A percentile compares a stretch with the other conserved stretches of the same genome.
These are phyloP conservation scores for Trichomonascaceae sp. DNA, from an alignment of 1,139 yeast genomes.

Conservation along the genomic window DNA sequence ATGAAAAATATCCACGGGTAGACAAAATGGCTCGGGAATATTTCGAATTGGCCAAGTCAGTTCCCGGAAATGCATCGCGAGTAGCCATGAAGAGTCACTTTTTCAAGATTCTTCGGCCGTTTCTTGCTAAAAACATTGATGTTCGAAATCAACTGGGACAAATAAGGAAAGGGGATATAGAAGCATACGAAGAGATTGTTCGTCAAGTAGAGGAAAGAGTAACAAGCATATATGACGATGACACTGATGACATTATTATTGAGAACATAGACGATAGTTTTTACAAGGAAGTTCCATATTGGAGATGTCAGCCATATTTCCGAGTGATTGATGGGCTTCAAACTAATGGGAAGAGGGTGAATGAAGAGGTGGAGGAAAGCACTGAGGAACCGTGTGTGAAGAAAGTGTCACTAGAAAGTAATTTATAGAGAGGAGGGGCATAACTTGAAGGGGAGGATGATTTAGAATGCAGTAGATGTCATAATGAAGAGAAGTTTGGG, in stretches of 20 bases:
- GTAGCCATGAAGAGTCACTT: conserved; percentile 89
- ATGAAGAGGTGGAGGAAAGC: not conserved
- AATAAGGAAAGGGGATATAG: conserved; percentile 39
- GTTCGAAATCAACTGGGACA: conserved; percentile 67
- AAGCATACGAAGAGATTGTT: conserved; percentile 67
- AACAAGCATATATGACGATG: conserved; percentile 40
- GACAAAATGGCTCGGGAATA: conserved; percentile 81
- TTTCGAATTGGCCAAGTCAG: conserved; percentile 66
- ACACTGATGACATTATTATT: conserved; percentile 39
- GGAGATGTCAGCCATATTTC: conserved; percentile 97
- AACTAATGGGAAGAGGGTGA: conserved; percentile 9
- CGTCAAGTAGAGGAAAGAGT: conserved; percentile 62
- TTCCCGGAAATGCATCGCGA: conserved; percentile 69
- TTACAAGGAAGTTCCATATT: conserved; percentile 81
- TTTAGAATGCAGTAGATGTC: too few relatives aligned
- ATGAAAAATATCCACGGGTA: conserved; percentile 75
- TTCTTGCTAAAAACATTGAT: conserved; percentile 67
- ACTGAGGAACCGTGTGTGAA: not conserved
- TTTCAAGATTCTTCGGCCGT: conserved; percentile 77
- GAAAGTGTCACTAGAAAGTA: conserved; percentile 3
- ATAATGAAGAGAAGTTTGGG: too few relatives aligned
- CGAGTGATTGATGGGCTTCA: conserved; percentile 35
- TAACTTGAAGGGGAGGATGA: too few relatives aligned
- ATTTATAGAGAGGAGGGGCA: not conserved
- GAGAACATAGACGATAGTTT: conserved; percentile 61